Evolutionary conservation across 495 filamentous ascomycete species (phyloP), one percentile per base, ranked within the genome.

Genomic region (Echria macrotheca): DNA sequence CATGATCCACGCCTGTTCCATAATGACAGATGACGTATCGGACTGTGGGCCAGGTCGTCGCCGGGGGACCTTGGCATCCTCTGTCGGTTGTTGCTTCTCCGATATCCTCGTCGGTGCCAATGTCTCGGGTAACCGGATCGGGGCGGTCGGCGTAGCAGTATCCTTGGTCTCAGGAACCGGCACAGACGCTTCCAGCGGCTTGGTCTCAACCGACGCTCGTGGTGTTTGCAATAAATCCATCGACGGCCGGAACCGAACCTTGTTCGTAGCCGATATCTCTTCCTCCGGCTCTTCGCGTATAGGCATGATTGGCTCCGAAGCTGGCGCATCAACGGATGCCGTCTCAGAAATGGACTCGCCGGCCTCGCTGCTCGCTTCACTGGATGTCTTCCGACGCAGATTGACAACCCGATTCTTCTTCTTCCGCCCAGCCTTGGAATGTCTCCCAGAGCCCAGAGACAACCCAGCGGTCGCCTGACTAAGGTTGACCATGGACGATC

Each of bases 371-470:
- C 53, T 57, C 29, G 74, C 77, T 52, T 81, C 75, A n/a, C 73
- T 72, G 26, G 78, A 75, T 32, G 76, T 66, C 60, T 76, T 81
- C 31, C 77, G 75, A 5, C 91, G 84, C 35, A 98, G 68, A 62
- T 97, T 90, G 49, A 98, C 89, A 23, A 98, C 87, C n/a, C 93
- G 80, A 51, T 81, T 90, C 78, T 95, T 97, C 65, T 89, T 86
- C 63, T 85, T 91, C 24, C 87, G 78, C 22, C 78, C 78, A n/a
- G 78, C 67, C 62, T 86, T 84, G 6, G 81, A 77, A 56, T 85
- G 78, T 28, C 81, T 75, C 25, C 78, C 78, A 11, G 80, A 72
- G 1, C 82, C 84, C 29, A 87, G 69, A 17, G 74, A 78, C 32
- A 91, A 69, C 0, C 85, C 84, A 28, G 71, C 82, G 59, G 69